phyloP scores from a whole-genome alignment of 2,329 filamentous ascomycete species.

The Trichoderma breve region DNA sequence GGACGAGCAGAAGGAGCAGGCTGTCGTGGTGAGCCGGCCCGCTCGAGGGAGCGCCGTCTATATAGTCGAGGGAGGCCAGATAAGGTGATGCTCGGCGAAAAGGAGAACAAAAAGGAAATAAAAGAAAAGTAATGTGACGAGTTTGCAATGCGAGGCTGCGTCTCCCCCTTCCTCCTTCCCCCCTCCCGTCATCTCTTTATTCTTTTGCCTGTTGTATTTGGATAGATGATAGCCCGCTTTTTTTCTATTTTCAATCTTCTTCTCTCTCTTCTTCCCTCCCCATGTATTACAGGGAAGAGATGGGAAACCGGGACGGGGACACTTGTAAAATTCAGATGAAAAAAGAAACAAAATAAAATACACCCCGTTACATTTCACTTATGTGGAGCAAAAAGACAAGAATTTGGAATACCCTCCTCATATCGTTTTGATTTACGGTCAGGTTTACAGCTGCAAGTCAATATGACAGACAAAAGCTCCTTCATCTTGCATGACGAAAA shows the following conservation, averaged over 20 bases:
- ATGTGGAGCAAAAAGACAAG: not conserved
- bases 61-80: slow-evolving; percentile 35
- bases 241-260: not conserved
- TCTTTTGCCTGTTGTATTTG: not conserved
- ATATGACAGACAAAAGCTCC: not conserved
- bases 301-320: not conserved
- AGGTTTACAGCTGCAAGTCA: not conserved
- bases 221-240: not conserved
- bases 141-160: not conserved
- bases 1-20: slow-evolving; percentile 70
- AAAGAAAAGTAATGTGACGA: not conserved
- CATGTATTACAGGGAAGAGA: not conserved
- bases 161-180: not conserved
- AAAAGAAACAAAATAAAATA: not conserved
- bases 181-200: not conserved
- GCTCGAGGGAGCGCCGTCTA: slow-evolving; percentile 67
- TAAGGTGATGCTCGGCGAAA: not conserved
- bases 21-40: slow-evolving; percentile 86
- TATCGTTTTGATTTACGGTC: not conserved
- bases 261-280: not conserved
- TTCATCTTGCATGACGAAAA: not conserved
- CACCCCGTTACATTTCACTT: not conserved
- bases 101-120: not conserved
- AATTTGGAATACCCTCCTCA: not conserved
- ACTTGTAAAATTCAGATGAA: not conserved